Percentiles rank a stretch among this genome's conserved stretches.
These are phyloP conservation scores for Sphaerosporella brunnea DNA, from an alignment of 495 filamentous ascomycete genomes.

Conservation along the genomic window DNA sequence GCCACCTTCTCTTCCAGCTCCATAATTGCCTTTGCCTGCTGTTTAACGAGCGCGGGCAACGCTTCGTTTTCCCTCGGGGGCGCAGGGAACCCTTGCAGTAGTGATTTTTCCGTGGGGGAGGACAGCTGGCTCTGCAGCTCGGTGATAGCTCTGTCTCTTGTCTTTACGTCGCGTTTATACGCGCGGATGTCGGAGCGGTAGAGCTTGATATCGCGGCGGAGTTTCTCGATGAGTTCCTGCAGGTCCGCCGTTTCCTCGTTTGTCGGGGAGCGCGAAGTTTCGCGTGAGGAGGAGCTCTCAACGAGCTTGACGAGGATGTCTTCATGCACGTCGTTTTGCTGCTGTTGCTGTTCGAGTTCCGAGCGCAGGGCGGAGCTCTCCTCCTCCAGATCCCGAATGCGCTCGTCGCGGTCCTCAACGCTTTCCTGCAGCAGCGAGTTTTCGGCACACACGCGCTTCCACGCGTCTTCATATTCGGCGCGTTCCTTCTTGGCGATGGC, in stretches of 20 bases:
- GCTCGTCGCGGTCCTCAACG: conserved; percentile 10
- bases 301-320: neutral
- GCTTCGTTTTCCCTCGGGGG: conserved; percentile 1
- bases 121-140: conserved; percentile 7
- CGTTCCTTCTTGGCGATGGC: conserved; percentile 13
- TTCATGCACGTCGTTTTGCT: neutral
- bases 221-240: neutral
- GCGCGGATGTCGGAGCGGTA: conserved; percentile 21
- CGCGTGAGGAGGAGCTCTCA: neutral
- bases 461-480: conserved; percentile 15
- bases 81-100: neutral
- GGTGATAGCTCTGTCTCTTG: conserved; percentile 15
- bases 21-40: neutral
- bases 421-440: conserved; percentile 7
- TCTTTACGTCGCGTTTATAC: conserved; percentile 21
- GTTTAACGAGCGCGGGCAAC: neutral
- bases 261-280: neutral
- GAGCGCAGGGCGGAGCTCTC: conserved; percentile 9
- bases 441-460: conserved; percentile 8
- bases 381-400: conserved; percentile 12
- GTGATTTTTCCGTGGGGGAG: neutral
- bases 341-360: conserved; percentile 7
- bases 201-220: conserved; percentile 16
- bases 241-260: neutral
- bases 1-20: conserved; percentile 2